Evolutionary conservation across 163 green algal species (phyloP).

Genomic region (Scenedesmus sp.): DNA sequence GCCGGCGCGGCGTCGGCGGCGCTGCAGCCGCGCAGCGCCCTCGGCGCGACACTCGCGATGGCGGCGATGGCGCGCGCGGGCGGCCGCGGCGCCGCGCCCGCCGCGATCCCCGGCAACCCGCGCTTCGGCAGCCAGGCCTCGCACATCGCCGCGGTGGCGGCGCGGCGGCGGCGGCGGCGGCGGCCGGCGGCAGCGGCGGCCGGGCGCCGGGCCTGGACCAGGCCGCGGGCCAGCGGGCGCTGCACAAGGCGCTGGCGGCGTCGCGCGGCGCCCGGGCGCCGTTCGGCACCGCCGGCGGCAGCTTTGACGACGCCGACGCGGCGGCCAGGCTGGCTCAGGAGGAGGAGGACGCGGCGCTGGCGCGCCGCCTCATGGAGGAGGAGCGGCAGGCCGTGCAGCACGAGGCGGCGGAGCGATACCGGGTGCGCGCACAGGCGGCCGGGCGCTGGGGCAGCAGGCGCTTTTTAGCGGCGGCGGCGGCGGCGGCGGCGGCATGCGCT

Average conservation of each 20-base stretch:
- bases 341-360: conserved; percentile 40
- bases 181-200: not conserved
- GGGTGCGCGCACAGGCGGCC: not conserved
- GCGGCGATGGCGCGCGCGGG: not conserved
- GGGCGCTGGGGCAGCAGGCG: not conserved
- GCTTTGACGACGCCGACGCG: not conserved
- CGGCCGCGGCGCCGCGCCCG: not conserved
- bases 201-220: too few relatives aligned
- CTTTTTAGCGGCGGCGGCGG: not conserved
- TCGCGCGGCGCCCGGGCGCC: too few relatives aligned
- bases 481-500: not conserved
- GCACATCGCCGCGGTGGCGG: too few relatives aligned
- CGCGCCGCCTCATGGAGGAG: conserved; percentile 26
- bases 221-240: too few relatives aligned
- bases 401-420: not conserved
- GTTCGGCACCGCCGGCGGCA: not conserved
- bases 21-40: not conserved
- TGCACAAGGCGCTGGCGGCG: too few relatives aligned
- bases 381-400: conserved; percentile 7
- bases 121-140: too few relatives aligned
- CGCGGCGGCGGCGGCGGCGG: not conserved
- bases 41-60: not conserved
- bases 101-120: too few relatives aligned
- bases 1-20: not conserved
- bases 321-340: conserved; percentile 26